These are phyloP conservation scores for Pyrenula aspistea DNA, from an alignment of 495 filamentous ascomycete genomes.

Conservation along the genomic window DNA sequence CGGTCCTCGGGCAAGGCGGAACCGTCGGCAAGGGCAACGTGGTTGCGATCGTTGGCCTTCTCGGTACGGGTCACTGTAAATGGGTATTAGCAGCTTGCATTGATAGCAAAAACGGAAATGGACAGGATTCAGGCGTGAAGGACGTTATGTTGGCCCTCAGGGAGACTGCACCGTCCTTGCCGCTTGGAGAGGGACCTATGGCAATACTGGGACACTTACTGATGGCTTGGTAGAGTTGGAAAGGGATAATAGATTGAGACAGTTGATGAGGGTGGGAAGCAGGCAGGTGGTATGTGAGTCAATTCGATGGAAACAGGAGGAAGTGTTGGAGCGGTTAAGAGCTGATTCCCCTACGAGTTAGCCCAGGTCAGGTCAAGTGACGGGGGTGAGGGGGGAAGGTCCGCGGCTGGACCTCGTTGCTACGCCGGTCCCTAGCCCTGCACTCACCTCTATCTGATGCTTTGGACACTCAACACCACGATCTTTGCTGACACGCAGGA, in stretches of 20 bases:
- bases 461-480: neutral
- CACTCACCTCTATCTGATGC: neutral
- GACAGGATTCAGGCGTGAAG: neutral
- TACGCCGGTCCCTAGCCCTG: neutral
- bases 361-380: too few relatives aligned
- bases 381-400: too few relatives aligned
- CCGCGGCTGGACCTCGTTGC: neutral
- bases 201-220: neutral
- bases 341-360: too few relatives aligned
- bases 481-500: neutral
- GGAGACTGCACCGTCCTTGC: too few relatives aligned
- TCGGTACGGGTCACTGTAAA: constrained; percentile 85
- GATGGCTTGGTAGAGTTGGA: neutral
- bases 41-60: constrained; percentile 83
- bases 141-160: neutral
- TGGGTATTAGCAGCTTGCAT: neutral
- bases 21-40: constrained; percentile 54
- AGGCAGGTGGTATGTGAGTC: neutral
- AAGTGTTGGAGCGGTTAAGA: neutral
- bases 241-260: neutral
- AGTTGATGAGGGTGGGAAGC: too few relatives aligned
- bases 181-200: neutral
- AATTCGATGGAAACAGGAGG: neutral
- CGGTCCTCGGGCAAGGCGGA: constrained; percentile 53
- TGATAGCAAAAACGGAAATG: neutral